A percentile compares a stretch with the other conserved stretches of the same genome.
phyloP scores from a whole-genome alignment of 1,284 basidiomycete species.

The Trametes sp. region DNA sequence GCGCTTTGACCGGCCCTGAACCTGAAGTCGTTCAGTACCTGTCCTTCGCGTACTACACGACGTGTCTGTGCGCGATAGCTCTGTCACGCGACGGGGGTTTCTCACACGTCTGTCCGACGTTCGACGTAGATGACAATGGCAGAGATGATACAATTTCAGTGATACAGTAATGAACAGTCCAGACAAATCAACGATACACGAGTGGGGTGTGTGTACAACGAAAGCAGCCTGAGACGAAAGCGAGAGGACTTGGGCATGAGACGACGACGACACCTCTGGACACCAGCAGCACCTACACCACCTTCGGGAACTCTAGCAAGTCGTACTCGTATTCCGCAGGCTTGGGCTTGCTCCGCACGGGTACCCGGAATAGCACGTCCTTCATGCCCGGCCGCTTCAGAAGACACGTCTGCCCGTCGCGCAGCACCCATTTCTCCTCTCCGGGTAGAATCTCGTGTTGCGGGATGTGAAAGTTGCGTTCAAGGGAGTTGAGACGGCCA shows the following conservation, averaged over 20 bases:
- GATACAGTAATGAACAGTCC: too few species aligned
- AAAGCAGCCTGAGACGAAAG: too few species aligned
- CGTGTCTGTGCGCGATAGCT: too few species aligned
- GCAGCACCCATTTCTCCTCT: slow-evolving; percentile 13
- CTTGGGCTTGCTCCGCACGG: background rate
- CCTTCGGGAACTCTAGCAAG: slow-evolving; percentile 10
- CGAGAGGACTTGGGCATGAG: background rate
- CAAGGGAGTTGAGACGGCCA: background rate
- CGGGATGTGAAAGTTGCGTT: background rate
- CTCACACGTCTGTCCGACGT: too few species aligned
- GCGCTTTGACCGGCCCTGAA: too few species aligned
- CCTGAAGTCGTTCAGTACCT: too few species aligned
- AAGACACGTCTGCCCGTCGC: slow-evolving; percentile 13
- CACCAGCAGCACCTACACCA: too few species aligned
- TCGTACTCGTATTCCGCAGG: background rate
- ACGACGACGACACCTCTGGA: too few species aligned
- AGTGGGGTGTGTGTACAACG: background rate
- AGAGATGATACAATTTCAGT: too few species aligned
- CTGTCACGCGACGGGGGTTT: too few species aligned
- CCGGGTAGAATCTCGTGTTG: slow-evolving; percentile 11
- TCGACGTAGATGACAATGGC: too few species aligned
- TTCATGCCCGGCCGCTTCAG: slow-evolving; percentile 6
- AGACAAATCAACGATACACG: background rate
- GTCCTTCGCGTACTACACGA: too few species aligned
- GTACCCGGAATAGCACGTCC: slow-evolving; percentile 14